These are phyloP conservation scores for Naganishia vishniacii DNA, from an alignment of 768 basidiomycete genomes.

Conservation along the genomic window DNA sequence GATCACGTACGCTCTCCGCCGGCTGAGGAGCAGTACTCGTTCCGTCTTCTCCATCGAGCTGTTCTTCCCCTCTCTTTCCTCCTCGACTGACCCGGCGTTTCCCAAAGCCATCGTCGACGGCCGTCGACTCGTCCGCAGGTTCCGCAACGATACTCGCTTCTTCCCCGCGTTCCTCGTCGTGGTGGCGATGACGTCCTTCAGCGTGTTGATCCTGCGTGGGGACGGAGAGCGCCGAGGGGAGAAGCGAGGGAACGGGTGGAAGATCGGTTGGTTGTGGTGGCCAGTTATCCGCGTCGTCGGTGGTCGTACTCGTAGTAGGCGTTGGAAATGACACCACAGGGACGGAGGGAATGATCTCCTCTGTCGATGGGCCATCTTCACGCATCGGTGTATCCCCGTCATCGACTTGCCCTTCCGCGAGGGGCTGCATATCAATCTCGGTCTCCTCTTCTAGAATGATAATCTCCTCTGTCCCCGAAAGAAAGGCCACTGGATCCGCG, in stretches of 20 bases:
- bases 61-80: too few relatives aligned
- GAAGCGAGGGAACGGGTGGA: conserved; percentile 20
- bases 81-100: too few relatives aligned
- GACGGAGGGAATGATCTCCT: too few relatives aligned
- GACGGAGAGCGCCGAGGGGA: conserved; percentile 8
- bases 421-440: too few relatives aligned
- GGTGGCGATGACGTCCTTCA: conserved; percentile 7
- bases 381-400: conserved; percentile 11
- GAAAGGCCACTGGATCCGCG: too few relatives aligned
- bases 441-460: too few relatives aligned
- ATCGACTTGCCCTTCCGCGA: too few relatives aligned
- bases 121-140: neutral
- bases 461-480: too few relatives aligned
- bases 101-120: too few relatives aligned
- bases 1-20: neutral
- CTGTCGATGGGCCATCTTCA: too few relatives aligned
- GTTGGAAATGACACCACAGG: too few relatives aligned
- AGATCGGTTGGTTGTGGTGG: conserved; percentile 19
- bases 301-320: too few relatives aligned
- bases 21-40: neutral
- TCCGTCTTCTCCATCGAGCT: neutral
- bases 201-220: conserved; percentile 3
- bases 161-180: neutral
- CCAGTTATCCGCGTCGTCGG: conserved; percentile 11
- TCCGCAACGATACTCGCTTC: neutral